These are phyloP conservation scores for Phoma sp. DNA, from an alignment of 2,329 filamentous ascomycete genomes.

Conservation along the genomic window DNA sequence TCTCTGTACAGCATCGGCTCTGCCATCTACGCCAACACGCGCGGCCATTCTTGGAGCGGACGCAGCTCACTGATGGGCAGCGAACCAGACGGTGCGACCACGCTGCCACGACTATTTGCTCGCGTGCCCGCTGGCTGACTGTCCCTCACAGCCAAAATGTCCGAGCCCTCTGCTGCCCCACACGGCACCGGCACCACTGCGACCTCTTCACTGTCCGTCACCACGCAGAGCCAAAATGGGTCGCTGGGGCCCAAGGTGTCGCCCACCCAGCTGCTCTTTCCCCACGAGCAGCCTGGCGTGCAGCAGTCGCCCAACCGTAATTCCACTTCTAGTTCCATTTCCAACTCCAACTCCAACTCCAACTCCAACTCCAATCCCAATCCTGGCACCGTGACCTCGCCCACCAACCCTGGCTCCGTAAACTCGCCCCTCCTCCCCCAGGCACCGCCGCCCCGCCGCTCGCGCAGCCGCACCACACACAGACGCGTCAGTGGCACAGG, in stretches of 20 bases:
- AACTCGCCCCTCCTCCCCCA: constrained; percentile 11
- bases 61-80: constrained; percentile 54
- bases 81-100: constrained; percentile 51
- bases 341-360: too few species aligned
- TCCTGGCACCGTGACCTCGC: constrained; percentile 13
- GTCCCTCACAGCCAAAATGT: constrained; percentile 33
- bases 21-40: constrained; percentile 58
- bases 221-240: constrained; percentile 53
- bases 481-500: constrained; percentile 72
- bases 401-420: constrained; percentile 1
- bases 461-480: constrained; percentile 60
- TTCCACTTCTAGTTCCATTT: background rate
- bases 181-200: constrained; percentile 50
- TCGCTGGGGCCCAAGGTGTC: constrained; percentile 48
- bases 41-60: constrained; percentile 59
- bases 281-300: constrained; percentile 33
- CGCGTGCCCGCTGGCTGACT: constrained; percentile 1
- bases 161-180: constrained; percentile 30
- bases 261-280: constrained; percentile 46
- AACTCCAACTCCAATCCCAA: background rate
- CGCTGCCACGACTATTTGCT: background rate
- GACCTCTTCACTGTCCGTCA: constrained; percentile 52
- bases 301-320: constrained; percentile 8
- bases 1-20: constrained; percentile 75
- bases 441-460: constrained; percentile 33